phyloP scores from a whole-genome alignment of 352 stramenopile species.

The Pythium guiyangense region DNA sequence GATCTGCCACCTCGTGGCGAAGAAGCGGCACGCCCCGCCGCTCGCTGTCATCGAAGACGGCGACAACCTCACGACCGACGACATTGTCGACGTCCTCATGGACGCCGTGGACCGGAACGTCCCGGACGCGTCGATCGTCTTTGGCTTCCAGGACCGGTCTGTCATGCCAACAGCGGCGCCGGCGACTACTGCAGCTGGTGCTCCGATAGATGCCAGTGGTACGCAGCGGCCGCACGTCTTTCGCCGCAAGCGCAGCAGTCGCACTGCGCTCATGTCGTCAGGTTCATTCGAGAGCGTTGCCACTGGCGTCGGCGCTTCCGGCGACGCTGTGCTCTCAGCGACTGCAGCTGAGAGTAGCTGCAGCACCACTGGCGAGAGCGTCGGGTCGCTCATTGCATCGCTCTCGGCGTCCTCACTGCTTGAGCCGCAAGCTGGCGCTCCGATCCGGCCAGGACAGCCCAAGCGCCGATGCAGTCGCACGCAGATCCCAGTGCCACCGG shows the following conservation, averaged over 20 bases:
- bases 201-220: neutral
- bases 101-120: conserved; percentile 3
- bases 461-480: neutral
- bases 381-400: neutral
- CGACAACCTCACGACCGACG: conserved; percentile 5
- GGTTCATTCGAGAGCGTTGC: neutral
- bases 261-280: neutral
- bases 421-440: neutral
- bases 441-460: neutral
- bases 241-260: neutral
- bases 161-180: too few species aligned
- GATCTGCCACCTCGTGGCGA: conserved; percentile 1
- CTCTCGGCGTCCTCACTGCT: neutral
- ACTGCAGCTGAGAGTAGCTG: neutral
- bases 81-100: conserved; percentile 4
- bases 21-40: neutral
- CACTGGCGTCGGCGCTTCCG: neutral
- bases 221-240: neutral
- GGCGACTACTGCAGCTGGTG: neutral
- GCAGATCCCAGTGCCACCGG: neutral
- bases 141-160: conserved; percentile 5
- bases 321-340: neutral
- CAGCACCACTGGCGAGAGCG: neutral
- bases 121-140: conserved; percentile 2
- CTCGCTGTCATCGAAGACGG: conserved; percentile 2